Base-by-base conservation (phyloP, 176 grass and related monocot genomes). In the Themeda triandra region DNA sequence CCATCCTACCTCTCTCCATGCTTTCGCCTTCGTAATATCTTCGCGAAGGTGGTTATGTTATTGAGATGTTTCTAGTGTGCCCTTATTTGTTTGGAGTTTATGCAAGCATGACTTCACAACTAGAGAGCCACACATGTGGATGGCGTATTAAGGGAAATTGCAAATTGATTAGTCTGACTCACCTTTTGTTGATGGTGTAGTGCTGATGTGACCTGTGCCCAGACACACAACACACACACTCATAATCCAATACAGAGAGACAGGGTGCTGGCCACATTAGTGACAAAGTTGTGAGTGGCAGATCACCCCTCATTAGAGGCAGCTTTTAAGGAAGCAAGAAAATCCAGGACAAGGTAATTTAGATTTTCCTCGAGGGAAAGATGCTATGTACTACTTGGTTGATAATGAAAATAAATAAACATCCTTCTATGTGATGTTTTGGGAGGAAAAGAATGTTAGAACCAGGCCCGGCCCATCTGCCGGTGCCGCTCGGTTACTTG, bases 191-290 rank as follows among this genome's bases (percentile, higher is more conserved):
- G 63, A 40, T 54, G 32, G 58, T 82, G 69, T 75, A 80, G 40
- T 80, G 79, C 39, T 86, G 90, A 76, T 83, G 83, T 76, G 78
- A 92, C 88, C 54, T 84, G 82, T 73, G 84, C 65, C 77, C 70
- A 65, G 70, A 69, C 73, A 81, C 48, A 75, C 44, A 75, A 78
- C 73, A 77, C 36, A 83, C 66, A 73, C 35, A 82, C 59, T 84
- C 91, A 83, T 85, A 76, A 82, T 82, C 74, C 71, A 88, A 76
- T 87, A 78, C 66, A 72, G 76, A n/a, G n/a, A 87, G 69, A 86
- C 78, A 91, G 45, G 30, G 51, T 93, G 88, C 77, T 86, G 80
- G 86, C 84, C 83, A 80, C 66, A 96, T 87, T 84, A 67, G 84
- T 91, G 84, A 87, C 88, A 96, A 71, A 87, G 68, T 54, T 72